Evolutionary conservation across 2,329 filamentous ascomycete genomes (phyloP), one percentile per base, ranked within the genome.

Genomic region (Penicillium sp.): DNA sequence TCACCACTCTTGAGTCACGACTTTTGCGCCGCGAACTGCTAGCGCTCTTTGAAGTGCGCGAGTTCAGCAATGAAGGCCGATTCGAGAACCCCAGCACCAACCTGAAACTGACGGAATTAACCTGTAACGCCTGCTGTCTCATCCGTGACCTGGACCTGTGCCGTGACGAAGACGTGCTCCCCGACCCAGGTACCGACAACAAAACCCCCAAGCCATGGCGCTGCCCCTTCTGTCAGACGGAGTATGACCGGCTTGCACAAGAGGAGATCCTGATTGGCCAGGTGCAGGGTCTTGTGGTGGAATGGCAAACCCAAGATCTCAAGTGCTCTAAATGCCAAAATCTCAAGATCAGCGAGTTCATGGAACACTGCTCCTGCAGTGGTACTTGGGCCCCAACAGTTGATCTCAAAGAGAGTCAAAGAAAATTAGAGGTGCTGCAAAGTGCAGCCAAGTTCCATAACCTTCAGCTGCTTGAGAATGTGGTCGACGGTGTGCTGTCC

Each of bases 281-380:
- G 55, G 88, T 97, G 19, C 87, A 97, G 73, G 85, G 84, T 22
- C 77, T 89, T 70, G 80, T 91, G 8, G 83, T 91, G 26, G 86
- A 89, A 66, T 99, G 96, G 93, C 83, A 86, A 61, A 90, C 88
- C 33, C 93, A 98, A 77, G 95, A 99, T 73, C 76, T 98, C 56
- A 91, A 91, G 75, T 99, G 95, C 72, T 85, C 83, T 31, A 91
- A 91, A 65, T 87, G 85, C 66, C 74, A 73, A 43, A 68, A 77
- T 4, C 75, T 96, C 39, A 81, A 91, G 70, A 82, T 90, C 41
- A 98, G 96, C 72, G 93, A 97, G 69, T 96, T 98, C 67, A 92
- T 95, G 87, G 93, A 97, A 73, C 93, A 98, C 75, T 99, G 96
- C 75, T 89, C 88, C 11, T 99, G 95, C 79, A 91, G 90, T 59